Evolutionary conservation across 768 basidiomycete species (phyloP), one percentile per base, ranked within the genome.

Genomic region (Lepiota venenata): DNA sequence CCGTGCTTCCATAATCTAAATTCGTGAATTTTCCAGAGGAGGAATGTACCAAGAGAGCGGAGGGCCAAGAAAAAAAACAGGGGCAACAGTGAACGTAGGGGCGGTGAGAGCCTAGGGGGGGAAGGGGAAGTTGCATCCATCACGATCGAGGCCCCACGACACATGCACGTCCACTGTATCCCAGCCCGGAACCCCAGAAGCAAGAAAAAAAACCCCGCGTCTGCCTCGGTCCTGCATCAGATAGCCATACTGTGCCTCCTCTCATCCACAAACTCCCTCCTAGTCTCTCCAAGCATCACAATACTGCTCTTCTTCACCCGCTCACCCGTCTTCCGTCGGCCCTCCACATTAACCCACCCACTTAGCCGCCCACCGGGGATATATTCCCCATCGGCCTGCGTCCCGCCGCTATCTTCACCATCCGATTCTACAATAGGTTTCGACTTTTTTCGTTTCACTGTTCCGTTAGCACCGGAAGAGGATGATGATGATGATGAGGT

Each of bases 311-410:
- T 66, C 52, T 63, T 64, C 51, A 69, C 55, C 27, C 39, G 38
- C 11, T 48, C 53, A 9, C 53, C 47, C 22, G 74, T 74, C 48
- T 79, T 79, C 60, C 81, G 73, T 45, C 86, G 74, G 8, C 78
- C 78, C 15, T 84, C 84, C 9, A 77, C 59, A 63, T 83, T 83
- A 42, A 78, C 71, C 80, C 83, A 84, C 22, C 68, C 68, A 58
- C 56, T 60, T 21, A 57, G 62, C 56, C 64, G 59, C 50, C 63
- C 62, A 36, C 61, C 59, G 38, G 66, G 71, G 15, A 77, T 69
- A 52, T 75, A 84, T 66, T 88, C 87, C 16, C 76, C 85, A 63
- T 89, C 88, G 2, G 85, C 87, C 58, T 88, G 81, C n/a, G 76
- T 79, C 1, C 83, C 85, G 35, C 85, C 87, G 58, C 82, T 84